Conservation (phyloP, 352 stramenopile genomes). For the Phytophthora pistaciae region DNA sequence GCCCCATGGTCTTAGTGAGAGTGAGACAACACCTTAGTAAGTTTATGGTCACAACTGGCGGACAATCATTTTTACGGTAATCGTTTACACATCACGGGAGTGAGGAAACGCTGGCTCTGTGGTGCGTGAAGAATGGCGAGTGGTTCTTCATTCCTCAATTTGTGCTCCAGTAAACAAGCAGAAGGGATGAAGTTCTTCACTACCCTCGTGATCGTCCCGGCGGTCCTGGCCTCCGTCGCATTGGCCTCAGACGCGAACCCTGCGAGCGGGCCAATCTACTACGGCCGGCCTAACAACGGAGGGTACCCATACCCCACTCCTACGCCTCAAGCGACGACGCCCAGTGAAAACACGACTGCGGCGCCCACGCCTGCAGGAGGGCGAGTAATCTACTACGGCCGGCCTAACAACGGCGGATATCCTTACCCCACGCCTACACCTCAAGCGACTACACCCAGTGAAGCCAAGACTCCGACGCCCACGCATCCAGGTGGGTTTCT, state of each 20-base stretch:
- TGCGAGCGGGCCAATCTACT: slow-evolving; percentile 10
- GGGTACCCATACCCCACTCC: slow-evolving; percentile 23
- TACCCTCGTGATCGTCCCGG: neutral
- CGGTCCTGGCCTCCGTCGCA: neutral
- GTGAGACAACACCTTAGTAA: too few species aligned
- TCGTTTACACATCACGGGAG: too few species aligned
- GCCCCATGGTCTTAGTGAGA: too few species aligned
- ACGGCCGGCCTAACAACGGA: slow-evolving; percentile 18
- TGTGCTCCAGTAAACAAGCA: neutral
- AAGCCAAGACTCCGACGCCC: slow-evolving; percentile 6
- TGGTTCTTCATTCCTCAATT: neutral
- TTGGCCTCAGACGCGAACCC: neutral
- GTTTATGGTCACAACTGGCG: too few species aligned
- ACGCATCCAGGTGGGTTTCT: neutral
- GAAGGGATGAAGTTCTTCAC: neutral
- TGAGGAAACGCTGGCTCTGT: too few species aligned
- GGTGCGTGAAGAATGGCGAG: too few species aligned
- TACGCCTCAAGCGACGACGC: neutral
- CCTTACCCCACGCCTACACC: slow-evolving; percentile 15
- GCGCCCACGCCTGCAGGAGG: neutral
- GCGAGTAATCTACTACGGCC: slow-evolving; percentile 15
- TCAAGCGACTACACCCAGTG: neutral
- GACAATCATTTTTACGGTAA: too few species aligned
- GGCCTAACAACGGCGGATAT: slow-evolving; percentile 26
- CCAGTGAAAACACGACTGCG: slow-evolving; percentile 5